These are phyloP conservation scores for Paramecium primaurelia DNA, from an alignment of 73 alveolate species.

Conservation along the genomic window DNA sequence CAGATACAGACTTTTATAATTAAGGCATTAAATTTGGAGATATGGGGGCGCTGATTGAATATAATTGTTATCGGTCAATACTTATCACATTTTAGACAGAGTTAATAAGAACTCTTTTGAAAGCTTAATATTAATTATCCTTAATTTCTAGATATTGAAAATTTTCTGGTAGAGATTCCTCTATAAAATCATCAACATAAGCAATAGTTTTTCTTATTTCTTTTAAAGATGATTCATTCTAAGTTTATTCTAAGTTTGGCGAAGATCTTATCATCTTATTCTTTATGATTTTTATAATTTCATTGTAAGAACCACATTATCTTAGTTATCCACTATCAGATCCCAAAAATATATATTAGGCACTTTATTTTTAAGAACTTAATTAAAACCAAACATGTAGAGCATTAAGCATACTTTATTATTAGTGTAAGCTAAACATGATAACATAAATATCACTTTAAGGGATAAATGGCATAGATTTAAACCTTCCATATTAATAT, in stretches of 20 bases:
- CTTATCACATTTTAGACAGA: not conserved
- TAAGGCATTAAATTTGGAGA: constrained; percentile 3
- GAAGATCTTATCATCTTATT: not conserved
- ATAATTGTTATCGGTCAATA: not conserved
- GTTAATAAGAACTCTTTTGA: not conserved
- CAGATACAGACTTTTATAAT: not conserved
- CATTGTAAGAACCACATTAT: not conserved
- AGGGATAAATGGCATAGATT: not conserved
- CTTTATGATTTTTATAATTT: not conserved
- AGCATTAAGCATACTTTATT: not conserved
- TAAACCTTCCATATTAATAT: not conserved
- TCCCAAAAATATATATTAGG: not conserved
- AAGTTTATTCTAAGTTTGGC: not conserved
- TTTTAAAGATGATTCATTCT: not conserved
- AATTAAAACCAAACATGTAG: not conserved
- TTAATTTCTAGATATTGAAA: not conserved
- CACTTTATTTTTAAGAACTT: not conserved
- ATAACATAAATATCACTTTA: not conserved
- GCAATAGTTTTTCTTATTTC: not conserved
- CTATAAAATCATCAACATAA: not conserved
- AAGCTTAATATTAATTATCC: not conserved
- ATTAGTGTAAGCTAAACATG: not conserved
- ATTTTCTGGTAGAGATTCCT: not conserved
- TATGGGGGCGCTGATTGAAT: not conserved
- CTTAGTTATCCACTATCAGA: not conserved